Evolutionary conservation across 345 rosid genomes (phyloP), one percentile per base, ranked within the genome.

Genomic region (Odontarrhena argentea): DNA sequence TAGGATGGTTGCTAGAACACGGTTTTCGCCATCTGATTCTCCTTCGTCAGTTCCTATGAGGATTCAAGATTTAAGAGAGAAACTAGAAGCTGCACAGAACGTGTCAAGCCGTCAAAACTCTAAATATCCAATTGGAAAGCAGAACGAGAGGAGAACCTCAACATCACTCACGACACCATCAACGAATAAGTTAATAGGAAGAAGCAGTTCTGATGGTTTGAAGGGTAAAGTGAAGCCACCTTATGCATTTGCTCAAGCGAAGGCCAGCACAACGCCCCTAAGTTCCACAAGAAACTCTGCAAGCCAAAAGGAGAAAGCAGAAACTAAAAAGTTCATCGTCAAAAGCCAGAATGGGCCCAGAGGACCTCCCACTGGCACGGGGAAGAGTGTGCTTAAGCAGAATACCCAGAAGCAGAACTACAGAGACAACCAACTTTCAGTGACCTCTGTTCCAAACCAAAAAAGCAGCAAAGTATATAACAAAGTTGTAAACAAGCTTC

Each of bases 341-440:
- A 83, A 71, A 75, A 76, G 69, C 60, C 82, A 68, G 67, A 64
- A 79, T 43, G 74, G 68, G 26, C 85, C 63, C 43, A 83, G 73
- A 78, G 76, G 84, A 81, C 61, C 65, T 67, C 51, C 67, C 36
- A 55, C 54, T 38, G 71, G 37, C 70, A 72, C 56, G 65, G 68
- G 74, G n/a, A 75, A 12, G 70, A 82, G 63, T 77, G 83, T 68
- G 65, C 82, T 87, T 72, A 77, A 76, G 76, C 96, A 83, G 78
- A 89, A 86, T 70, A 83, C 76, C 75, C 94, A 77, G 79, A 86
- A 86, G 80, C 98, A 89, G 84, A 92, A 86, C 80, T 65, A 66
- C 63, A 78, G 77, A 77, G 78, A 65, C 56, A 61, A 54, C 68
- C 74, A 81, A 63, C 63, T 60, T 50, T 76, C 74, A 55, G 74